Evolutionary conservation across 2,329 filamentous ascomycete genomes (phyloP), one percentile per base, ranked within the genome.

Genomic region (Coniochaeta hoffmannii): DNA sequence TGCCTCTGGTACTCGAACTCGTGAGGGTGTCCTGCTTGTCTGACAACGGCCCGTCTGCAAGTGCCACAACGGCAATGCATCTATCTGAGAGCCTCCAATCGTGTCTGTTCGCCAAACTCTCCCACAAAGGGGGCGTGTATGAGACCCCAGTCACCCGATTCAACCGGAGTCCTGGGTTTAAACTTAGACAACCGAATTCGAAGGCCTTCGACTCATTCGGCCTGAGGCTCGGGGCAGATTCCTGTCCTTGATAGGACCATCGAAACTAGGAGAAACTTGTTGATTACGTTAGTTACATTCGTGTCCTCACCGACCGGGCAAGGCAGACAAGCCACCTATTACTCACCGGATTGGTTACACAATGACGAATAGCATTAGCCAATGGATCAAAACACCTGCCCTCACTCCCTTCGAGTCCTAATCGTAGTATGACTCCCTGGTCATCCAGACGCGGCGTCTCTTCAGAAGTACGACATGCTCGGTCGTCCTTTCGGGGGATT

Each of bases 11-110:
- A 32, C 30, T 32, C 30, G 41, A 11, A 26, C 12, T n/a, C 12
- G 6, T 8, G 19, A 46, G 19, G 41, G 24, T 46, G 41, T 46
- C 24, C 19, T 26, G 22, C 41, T 11, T 46, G 41, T 46, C 15
- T 28, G 41, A 46, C 22, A 46, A 46, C 41, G 41, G 41, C 22
- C 41, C 41, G 41, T 46, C 41, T 46, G 41, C 41, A 46, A 46
- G 41, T 46, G 12, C 12, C 41, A 28, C 19, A 46, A 46, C 24
- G 41, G 41, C 41, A 46, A 46, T 46, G 41, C 41, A 46, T 46
- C 41, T 22, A 14, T n/a, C 12, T 14, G 24, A 26, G 11, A 26
- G 11, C 22, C 22, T 46, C 41, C 24, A 46, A 46, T 46, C 41
- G 22, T 46, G 2, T 10, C 41, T 28, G 3, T 28, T n/a, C 12